Conservation (phyloP, 257 asterid species). For the Solanum dulcamara region DNA sequence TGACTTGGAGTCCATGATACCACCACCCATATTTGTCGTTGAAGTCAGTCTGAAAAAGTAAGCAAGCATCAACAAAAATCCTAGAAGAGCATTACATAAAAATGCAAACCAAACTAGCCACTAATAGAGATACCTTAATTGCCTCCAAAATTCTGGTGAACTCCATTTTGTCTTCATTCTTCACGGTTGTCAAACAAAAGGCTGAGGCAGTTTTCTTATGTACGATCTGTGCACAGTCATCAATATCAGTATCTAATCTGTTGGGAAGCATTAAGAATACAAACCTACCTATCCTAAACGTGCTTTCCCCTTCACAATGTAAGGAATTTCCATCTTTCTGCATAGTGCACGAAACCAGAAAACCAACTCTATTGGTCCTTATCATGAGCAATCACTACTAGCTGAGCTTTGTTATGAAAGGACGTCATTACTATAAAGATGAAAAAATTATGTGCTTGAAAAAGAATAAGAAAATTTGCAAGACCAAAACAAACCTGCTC, state of each 20-base stretch:
- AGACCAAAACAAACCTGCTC: slow-evolving; percentile 25
- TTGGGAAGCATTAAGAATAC: neutral
- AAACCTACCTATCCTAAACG: slow-evolving; percentile 15
- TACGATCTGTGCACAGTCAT: slow-evolving; percentile 8
- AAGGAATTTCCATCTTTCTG: slow-evolving; percentile 36
- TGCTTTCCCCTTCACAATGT: slow-evolving; percentile 31
- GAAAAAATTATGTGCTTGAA: neutral
- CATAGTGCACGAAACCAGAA: slow-evolving; percentile 28
- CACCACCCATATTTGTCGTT: slow-evolving; percentile 41
- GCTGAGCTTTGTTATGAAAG: slow-evolving; percentile 32
- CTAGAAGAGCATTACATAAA: neutral
- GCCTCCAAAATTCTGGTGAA: slow-evolving; percentile 31
- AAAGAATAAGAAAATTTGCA: neutral
- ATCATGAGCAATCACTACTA: slow-evolving; percentile 39
- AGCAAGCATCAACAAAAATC: neutral
- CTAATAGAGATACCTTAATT: slow-evolving; percentile 15
- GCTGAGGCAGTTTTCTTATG: slow-evolving; percentile 32
- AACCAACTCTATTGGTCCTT: slow-evolving; percentile 30
- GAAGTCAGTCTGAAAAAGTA: slow-evolving; percentile 28
- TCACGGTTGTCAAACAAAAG: slow-evolving; percentile 27
- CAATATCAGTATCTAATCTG: neutral
- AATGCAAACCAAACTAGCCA: neutral
- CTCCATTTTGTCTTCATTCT: slow-evolving; percentile 35
- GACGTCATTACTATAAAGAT: neutral
- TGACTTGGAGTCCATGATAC: slow-evolving; percentile 35